Base-by-base conservation (phyloP, 164 flowering plant genomes). In the Macadamia tetraphylla region DNA sequence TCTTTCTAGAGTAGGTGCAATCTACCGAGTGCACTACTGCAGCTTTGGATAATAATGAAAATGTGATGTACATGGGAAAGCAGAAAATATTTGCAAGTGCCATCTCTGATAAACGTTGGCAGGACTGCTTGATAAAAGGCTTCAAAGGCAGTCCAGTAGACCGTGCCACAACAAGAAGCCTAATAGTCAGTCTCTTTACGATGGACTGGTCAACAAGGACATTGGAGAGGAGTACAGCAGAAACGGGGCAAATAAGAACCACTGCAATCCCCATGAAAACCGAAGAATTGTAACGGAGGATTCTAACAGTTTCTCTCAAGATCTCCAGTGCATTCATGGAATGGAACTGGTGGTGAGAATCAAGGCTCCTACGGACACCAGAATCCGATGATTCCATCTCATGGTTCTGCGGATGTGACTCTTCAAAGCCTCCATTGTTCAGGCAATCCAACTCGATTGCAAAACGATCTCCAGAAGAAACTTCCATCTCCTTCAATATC, bases 11-110 rank as follows among this genome's bases (percentile, higher is more conserved):
- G 51, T 92, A 95, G 65, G 87, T 85, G 70, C 91, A 89, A 72
- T 92, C 96, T 3, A 95, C 98, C 0, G 90, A 74, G 76, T 91
- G 84, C 60, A 85, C 92, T 40, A 95, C 82, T 0, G 96, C 94
- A 44, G 88, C 91, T 70, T 89, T 95, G 9, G 98, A 85, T 43
- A 91, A 55, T 56, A 95, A 73, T 15, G 81, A 86, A 69, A 91
- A 51, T 0, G 98, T 86, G 58, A 86, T 62, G 67, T 69, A 91
- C 69, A 95, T 68, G 52, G 98, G 98, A 78, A 92, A 91, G 66
- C 97, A 87, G 77, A 75, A 78, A 29, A 73, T 63, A 0, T 86
- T 64, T 1, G 98, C 86, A 63, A 91, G 61, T 0, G 68, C 80
- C 82, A 81, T 82, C 72, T 95, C 98, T 0, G 97, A 75, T 40